Evolutionary conservation across 306 rosid species (phyloP).

Genomic region (Quercus aquifolioides): DNA sequence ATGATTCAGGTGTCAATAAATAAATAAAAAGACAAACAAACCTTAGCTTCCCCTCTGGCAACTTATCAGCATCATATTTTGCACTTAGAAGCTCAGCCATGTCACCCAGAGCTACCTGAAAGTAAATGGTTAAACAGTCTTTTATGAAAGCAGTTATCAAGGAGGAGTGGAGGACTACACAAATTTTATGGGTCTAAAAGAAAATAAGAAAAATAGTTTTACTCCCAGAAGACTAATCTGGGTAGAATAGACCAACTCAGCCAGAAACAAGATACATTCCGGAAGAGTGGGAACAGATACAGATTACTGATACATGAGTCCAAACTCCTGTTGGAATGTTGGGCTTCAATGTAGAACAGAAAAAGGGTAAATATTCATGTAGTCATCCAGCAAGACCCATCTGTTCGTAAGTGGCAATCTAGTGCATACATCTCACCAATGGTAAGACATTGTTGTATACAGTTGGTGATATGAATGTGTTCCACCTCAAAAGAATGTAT

Average conservation of each 20-base stretch:
- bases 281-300: background rate
- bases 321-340: background rate
- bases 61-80: constrained; percentile 69
- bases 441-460: background rate
- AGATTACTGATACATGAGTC: background rate
- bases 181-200: no score
- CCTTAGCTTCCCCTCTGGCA: constrained; percentile 86
- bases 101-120: constrained; percentile 89
- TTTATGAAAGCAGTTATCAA: background rate
- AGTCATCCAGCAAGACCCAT: no score
- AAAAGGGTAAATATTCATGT: background rate
- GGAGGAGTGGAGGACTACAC: background rate
- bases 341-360: background rate
- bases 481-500: background rate
- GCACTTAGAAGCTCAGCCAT: constrained; percentile 74
- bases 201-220: background rate
- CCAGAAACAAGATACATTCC: background rate
- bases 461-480: constrained; percentile 15
- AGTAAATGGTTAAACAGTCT: background rate
- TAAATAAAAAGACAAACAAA: constrained; percentile 30
- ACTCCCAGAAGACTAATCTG: background rate
- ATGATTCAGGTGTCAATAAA: background rate
- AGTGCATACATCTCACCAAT: background rate
- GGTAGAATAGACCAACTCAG: background rate
- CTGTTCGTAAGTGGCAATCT: no score